Conservation (phyloP, 2,329 filamentous ascomycete species). For the Fusarium cicatricum region DNA sequence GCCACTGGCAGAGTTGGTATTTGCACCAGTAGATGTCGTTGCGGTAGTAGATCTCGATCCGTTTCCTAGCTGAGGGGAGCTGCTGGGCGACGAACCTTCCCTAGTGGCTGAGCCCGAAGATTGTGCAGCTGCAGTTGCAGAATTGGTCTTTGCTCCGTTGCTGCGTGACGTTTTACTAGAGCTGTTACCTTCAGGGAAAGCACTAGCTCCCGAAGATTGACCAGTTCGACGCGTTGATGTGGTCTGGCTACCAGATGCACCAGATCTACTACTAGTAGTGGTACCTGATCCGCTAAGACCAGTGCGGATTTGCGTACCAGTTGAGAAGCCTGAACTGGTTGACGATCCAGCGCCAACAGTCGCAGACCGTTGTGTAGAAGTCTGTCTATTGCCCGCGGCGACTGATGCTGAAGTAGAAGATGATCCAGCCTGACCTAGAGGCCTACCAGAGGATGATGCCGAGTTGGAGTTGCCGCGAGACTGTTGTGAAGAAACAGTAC, state of each 20-base stretch:
- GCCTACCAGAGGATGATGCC: neutral
- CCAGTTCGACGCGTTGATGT: neutral
- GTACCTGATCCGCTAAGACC: neutral
- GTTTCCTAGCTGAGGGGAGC: no score
- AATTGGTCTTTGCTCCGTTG: neutral
- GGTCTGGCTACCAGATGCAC: neutral
- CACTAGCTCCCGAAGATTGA: neutral
- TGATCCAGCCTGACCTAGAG: neutral
- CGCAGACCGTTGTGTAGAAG: neutral
- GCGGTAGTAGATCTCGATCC: neutral
- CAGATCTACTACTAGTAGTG: neutral
- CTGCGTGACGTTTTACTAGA: neutral
- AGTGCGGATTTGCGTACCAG: neutral
- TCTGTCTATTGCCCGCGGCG: neutral
- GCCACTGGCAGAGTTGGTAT: no score
- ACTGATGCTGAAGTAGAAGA: neutral
- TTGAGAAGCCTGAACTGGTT: no score
- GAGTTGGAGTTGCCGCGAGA: neutral
- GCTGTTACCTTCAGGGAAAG: neutral
- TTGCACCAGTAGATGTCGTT: neutral
- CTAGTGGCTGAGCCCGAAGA: neutral
- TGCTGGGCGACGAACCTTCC: no score
- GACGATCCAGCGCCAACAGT: neutral
- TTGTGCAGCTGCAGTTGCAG: neutral
- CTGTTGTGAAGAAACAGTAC: neutral